These are phyloP conservation scores for Mucor piriformis DNA, from an alignment of 371 early-diverging fungal species.

Conservation along the genomic window DNA sequence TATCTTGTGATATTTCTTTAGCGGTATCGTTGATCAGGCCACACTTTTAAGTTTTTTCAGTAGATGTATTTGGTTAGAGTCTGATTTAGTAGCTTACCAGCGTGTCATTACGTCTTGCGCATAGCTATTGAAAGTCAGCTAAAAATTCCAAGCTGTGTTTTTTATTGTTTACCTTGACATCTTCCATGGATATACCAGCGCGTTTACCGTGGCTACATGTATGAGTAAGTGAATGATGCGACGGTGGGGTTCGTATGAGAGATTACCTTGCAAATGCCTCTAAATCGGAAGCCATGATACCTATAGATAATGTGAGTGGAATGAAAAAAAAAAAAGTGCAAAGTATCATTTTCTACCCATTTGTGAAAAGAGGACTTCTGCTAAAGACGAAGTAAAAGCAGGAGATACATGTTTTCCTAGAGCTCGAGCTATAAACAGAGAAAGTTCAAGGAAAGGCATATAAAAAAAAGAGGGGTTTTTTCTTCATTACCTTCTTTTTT, in stretches of 20 bases:
- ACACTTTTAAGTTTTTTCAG: slow-evolving; percentile 7
- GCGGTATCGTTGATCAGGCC: slow-evolving; percentile 15
- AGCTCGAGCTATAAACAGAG: background rate
- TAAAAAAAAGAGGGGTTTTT: background rate
- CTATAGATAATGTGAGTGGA: too few species aligned
- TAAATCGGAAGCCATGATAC: slow-evolving; percentile 27
- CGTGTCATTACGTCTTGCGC: slow-evolving; percentile 28
- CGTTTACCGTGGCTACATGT: slow-evolving; percentile 23
- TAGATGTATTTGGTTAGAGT: too few species aligned
- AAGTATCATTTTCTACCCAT: too few species aligned
- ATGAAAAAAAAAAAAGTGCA: too few species aligned
- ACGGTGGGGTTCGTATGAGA: too few species aligned
- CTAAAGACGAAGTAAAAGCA: slow-evolving; percentile 18
- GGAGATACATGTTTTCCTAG: slow-evolving; percentile 21
- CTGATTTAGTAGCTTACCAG: too few species aligned
- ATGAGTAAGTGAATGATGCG: too few species aligned
- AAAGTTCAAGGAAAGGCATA: too few species aligned
- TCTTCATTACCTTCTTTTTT: slow-evolving; percentile 17
- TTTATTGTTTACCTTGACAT: slow-evolving; percentile 38
- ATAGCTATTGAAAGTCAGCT: slow-evolving; percentile 9
- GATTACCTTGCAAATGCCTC: slow-evolving; percentile 32
- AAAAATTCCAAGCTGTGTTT: background rate
- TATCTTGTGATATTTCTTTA: slow-evolving; percentile 17
- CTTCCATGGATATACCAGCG: slow-evolving; percentile 28
- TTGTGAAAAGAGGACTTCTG: slow-evolving; percentile 18